phyloP scores from a whole-genome alignment of 2,329 filamentous ascomycete genomes.

The Stemphylium lycopersici region DNA sequence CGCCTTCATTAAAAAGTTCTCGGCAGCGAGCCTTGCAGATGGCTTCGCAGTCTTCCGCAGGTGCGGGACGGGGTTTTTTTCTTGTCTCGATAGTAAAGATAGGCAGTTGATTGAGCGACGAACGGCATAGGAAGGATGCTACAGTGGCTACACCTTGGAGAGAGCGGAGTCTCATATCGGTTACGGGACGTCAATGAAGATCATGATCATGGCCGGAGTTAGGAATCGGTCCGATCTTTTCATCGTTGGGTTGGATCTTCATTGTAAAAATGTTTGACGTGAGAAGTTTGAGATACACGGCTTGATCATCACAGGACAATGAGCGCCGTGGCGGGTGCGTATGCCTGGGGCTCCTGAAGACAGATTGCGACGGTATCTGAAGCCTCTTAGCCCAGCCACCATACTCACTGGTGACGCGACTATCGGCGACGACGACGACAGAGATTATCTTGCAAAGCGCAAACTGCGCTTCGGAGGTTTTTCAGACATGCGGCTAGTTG shows the following conservation, averaged over 20 bases:
- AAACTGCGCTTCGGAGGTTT: constrained; percentile 26
- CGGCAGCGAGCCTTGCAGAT: not conserved
- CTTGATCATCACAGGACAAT: not conserved
- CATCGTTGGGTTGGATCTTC: not conserved
- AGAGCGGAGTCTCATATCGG: constrained; percentile 26
- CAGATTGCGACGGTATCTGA: not conserved
- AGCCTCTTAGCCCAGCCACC: not conserved
- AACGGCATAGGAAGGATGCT: constrained; percentile 15
- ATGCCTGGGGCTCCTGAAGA: not conserved
- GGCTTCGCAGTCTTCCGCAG: not conserved
- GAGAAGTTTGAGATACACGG: constrained; percentile 4
- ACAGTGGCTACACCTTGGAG: constrained; percentile 15
- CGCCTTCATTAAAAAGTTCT: not conserved
- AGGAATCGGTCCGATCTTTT: not conserved
- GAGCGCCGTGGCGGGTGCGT: not conserved
- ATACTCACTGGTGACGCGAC: constrained; percentile 2
- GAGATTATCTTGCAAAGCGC: constrained; percentile 9
- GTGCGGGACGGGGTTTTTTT: not conserved
- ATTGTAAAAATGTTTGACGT: not conserved
- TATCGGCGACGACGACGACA: constrained; percentile 5
- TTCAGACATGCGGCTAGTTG: constrained; percentile 20
- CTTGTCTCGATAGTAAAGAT: not conserved
- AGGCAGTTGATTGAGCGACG: constrained; percentile 7
- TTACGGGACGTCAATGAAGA: constrained; percentile 29
- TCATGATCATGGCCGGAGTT: constrained; percentile 18